phyloP scores from a whole-genome alignment of 192 early-diverging fungal genomes.

The Spizellomyces punctatus region DNA sequence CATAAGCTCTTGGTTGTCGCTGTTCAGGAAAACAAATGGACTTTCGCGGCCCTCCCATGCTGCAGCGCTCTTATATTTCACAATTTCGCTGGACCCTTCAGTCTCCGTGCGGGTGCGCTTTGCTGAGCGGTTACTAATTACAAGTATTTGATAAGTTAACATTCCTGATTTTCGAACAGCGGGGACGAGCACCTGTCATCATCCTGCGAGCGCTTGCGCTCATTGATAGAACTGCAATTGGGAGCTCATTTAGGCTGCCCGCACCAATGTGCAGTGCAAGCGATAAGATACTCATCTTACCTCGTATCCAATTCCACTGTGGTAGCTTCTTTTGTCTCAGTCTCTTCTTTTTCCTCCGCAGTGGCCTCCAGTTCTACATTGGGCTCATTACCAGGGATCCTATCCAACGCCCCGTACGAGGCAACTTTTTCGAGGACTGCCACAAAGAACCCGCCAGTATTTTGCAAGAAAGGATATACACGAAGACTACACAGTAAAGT shows the following conservation, averaged over 20 bases:
- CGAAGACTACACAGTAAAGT: constrained; percentile 63
- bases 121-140: too few relatives aligned
- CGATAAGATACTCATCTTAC: neutral
- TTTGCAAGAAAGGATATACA: constrained; percentile 90
- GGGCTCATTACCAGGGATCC: neutral
- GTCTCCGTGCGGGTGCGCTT: too few relatives aligned
- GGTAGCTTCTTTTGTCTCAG: neutral
- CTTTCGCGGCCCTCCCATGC: constrained; percentile 62
- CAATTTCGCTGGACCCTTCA: too few relatives aligned
- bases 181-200: too few relatives aligned
- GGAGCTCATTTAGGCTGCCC: too few relatives aligned
- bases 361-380: too few relatives aligned
- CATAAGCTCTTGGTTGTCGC: constrained; percentile 1
- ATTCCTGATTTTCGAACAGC: too few relatives aligned
- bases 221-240: too few relatives aligned
- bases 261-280: too few relatives aligned
- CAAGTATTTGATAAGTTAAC: too few relatives aligned
- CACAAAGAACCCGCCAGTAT: constrained; percentile 99
- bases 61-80: neutral
- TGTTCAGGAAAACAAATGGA: constrained; percentile 75
- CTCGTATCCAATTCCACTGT: constrained; percentile 1
- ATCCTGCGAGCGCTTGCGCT: too few relatives aligned
- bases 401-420: constrained; percentile 63
- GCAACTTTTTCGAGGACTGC: constrained; percentile 91
- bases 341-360: constrained; percentile 1